Evolutionary conservation across 1,284 basidiomycete species (phyloP).

Genomic region (Puccinia hordei): DNA sequence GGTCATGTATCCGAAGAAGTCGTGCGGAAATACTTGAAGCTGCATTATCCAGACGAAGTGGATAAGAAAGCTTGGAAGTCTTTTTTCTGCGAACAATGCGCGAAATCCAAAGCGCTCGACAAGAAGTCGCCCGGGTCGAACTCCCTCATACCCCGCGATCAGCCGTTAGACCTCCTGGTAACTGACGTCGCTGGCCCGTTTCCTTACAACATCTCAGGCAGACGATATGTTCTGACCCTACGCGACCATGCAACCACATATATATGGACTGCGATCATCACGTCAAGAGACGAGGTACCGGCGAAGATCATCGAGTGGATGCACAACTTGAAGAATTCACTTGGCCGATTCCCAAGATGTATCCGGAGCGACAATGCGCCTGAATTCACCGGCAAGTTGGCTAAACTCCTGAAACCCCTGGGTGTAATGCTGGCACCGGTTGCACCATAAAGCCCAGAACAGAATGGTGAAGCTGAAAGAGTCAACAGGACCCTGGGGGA

Average conservation of each 20-base stretch:
- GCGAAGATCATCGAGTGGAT: slow-evolving; percentile 3
- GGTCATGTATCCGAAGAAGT: background rate
- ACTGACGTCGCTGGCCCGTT: background rate
- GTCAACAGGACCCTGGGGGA: slow-evolving; percentile 20
- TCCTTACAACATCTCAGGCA: background rate
- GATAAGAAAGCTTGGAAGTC: background rate
- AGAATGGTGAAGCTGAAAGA: slow-evolving; percentile 23
- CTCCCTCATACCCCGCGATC: background rate
- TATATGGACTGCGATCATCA: background rate
- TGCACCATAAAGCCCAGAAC: slow-evolving; percentile 13
- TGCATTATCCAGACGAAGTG: background rate
- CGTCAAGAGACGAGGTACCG: background rate
- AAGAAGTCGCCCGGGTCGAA: background rate
- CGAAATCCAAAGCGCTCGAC: background rate
- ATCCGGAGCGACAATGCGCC: slow-evolving; percentile 13
- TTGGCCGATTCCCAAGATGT: background rate
- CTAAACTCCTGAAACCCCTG: background rate
- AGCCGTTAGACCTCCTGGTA: slow-evolving; percentile 4
- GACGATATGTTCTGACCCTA: background rate
- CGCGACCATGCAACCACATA: slow-evolving; percentile 11
- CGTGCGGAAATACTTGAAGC: background rate
- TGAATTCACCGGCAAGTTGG: background rate
- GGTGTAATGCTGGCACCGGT: background rate
- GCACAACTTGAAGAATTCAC: background rate
- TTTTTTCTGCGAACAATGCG: slow-evolving; percentile 17